Conservation (phyloP, 2,329 filamentous ascomycete species). For the Dichotomopilus funicola region DNA sequence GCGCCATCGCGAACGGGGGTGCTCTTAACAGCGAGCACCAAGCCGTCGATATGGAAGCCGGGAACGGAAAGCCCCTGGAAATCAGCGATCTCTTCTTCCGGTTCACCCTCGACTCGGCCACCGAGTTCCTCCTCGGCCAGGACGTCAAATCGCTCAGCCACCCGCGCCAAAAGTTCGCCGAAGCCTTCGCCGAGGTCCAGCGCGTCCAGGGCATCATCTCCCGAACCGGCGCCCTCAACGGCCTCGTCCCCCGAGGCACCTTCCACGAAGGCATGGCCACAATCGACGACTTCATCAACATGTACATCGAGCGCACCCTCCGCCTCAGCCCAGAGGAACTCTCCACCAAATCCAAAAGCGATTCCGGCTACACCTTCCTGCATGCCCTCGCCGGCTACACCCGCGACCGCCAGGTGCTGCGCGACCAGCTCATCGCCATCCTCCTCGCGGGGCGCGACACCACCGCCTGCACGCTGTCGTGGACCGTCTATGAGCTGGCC, state of each 20-base stretch:
- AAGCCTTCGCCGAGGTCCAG: slow-evolving; percentile 75
- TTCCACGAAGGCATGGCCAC: slow-evolving; percentile 60
- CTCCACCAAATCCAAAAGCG: slow-evolving; percentile 63
- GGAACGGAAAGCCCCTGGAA: slow-evolving; percentile 60
- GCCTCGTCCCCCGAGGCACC: slow-evolving; percentile 54
- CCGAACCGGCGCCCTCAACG: slow-evolving; percentile 56
- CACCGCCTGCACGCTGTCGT: slow-evolving; percentile 74
- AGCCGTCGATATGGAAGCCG: slow-evolving; percentile 54
- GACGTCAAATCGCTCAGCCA: slow-evolving; percentile 60
- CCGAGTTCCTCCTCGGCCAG: slow-evolving; percentile 77
- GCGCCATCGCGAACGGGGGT: slow-evolving; percentile 54
- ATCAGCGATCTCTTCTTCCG: slow-evolving; percentile 74
- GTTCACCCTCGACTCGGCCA: slow-evolving; percentile 78
- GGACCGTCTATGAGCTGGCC: slow-evolving; percentile 75
- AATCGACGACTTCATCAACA: slow-evolving; percentile 70
- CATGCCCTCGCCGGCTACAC: slow-evolving; percentile 80
- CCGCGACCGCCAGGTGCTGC: slow-evolving; percentile 61
- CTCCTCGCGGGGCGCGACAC: slow-evolving; percentile 84
- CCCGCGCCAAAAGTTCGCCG: slow-evolving; percentile 62
- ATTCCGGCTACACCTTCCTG: slow-evolving; percentile 73
- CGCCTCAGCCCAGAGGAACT: slow-evolving; percentile 64
- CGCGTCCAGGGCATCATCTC: slow-evolving; percentile 62
- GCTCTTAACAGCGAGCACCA: slow-evolving; percentile 54
- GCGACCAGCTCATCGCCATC: slow-evolving; percentile 77
- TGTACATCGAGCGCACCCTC: slow-evolving; percentile 70